Conservation (phyloP, 306 rosid species). For the Carpinus fangiana region DNA sequence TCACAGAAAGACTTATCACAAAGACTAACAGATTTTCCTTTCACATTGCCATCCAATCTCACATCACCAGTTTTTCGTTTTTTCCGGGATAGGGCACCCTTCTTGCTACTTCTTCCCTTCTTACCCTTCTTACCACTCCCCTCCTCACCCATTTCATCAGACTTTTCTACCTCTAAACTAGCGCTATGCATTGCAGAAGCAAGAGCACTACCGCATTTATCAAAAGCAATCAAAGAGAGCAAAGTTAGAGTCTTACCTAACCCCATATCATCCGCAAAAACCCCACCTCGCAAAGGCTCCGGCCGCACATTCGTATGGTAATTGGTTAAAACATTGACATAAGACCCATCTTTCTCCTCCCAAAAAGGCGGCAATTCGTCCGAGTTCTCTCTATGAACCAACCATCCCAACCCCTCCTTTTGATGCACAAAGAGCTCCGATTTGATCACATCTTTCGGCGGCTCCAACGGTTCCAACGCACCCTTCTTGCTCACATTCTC, state of each 20-base stretch:
- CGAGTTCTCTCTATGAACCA: constrained; percentile 52
- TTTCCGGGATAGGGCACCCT: constrained; percentile 23
- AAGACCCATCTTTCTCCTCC: constrained; percentile 52
- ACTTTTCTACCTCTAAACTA: constrained; percentile 20
- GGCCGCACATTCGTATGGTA: constrained; percentile 43
- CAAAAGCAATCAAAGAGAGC: constrained; percentile 65
- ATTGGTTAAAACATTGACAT: constrained; percentile 61
- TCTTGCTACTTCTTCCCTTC: constrained; percentile 31
- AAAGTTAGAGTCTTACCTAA: constrained; percentile 77
- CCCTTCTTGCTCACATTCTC: constrained; percentile 31
- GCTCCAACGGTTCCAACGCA: constrained; percentile 37
- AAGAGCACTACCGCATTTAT: constrained; percentile 32
- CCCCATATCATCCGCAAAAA: constrained; percentile 83
- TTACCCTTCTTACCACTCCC: constrained; percentile 39
- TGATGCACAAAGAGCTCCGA: constrained; percentile 67
- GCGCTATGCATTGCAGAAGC: constrained; percentile 7
- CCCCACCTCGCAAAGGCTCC: constrained; percentile 73
- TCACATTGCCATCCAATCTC: constrained; percentile 1
- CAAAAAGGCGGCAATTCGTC: constrained; percentile 74
- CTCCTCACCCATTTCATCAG: constrained; percentile 28
- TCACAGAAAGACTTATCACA: constrained; percentile 6
- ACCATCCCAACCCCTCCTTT: constrained; percentile 73
- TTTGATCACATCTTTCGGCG: constrained; percentile 44
- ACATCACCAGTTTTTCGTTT: constrained; percentile 29
- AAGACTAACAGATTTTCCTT: constrained; percentile 21